Conservation (phyloP, 257 asterid species). For the Dorcoceras hygrometricum region DNA sequence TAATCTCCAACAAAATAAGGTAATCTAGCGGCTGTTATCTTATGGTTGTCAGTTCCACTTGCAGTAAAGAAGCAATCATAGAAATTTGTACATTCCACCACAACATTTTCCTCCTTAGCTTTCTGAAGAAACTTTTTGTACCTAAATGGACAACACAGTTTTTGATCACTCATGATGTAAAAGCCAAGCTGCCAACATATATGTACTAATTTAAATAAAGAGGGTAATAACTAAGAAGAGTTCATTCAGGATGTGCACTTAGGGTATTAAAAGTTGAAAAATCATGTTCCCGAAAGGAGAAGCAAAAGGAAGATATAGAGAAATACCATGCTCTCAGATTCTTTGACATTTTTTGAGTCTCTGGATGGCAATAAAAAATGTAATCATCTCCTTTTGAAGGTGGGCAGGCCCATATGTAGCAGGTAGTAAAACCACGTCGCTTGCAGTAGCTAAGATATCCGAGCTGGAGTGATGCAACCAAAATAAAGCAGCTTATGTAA, state of each 20-base stretch:
- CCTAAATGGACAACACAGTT: constrained; percentile 35
- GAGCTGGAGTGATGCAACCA: constrained; percentile 38
- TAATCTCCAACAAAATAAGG: constrained; percentile 75
- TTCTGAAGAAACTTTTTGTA: constrained; percentile 60
- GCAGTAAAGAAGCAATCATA: constrained; percentile 56
- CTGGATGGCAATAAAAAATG: constrained; percentile 77
- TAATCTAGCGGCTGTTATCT: constrained; percentile 62
- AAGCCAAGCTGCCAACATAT: not conserved
- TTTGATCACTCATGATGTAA: constrained; percentile 2
- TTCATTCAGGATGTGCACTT: not conserved
- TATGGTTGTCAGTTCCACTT: constrained; percentile 40
- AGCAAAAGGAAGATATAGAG: constrained; percentile 17
- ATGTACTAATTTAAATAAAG: not conserved
- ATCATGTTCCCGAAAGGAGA: not conserved
- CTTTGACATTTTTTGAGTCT: constrained; percentile 60
- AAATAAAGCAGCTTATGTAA: constrained; percentile 6
- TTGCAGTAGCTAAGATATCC: constrained; percentile 86
- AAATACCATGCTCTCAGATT: constrained; percentile 62
- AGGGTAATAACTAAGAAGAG: not conserved
- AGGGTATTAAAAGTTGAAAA: constrained; percentile 9
- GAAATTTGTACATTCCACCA: constrained; percentile 51
- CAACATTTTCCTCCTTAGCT: constrained; percentile 54
- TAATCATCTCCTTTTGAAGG: constrained; percentile 71
- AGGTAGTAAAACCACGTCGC: constrained; percentile 56
- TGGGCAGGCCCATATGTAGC: constrained; percentile 88